These are phyloP conservation scores for Cadophora sp. DNA, from an alignment of 2,329 filamentous ascomycete species.

Conservation along the genomic window DNA sequence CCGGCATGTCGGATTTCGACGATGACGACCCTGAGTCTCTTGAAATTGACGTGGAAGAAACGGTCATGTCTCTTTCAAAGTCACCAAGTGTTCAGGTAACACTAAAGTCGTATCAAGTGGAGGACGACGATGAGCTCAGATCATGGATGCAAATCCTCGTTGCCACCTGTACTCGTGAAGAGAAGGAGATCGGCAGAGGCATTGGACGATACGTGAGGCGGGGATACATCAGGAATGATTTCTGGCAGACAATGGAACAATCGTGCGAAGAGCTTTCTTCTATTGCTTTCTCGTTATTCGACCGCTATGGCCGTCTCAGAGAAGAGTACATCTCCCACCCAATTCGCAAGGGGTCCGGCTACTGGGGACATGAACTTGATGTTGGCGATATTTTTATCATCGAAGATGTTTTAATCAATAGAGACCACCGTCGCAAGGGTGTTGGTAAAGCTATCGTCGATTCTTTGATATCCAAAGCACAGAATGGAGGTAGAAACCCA, in stretches of 20 bases:
- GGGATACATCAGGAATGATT: slow-evolving; percentile 38
- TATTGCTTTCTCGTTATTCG: slow-evolving; percentile 48
- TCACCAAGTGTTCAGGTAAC: not conserved
- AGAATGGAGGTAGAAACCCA: not conserved
- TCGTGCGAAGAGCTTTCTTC: slow-evolving; percentile 39
- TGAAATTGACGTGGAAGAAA: slow-evolving; percentile 23
- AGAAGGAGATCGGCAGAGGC: slow-evolving; percentile 33
- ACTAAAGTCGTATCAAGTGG: slow-evolving; percentile 18
- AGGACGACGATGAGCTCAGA: slow-evolving; percentile 17
- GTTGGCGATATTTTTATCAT: slow-evolving; percentile 40
- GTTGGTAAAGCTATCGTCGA: slow-evolving; percentile 43
- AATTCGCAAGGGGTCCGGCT: slow-evolving; percentile 40
- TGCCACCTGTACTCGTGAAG: slow-evolving; percentile 22
- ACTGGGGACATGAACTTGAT: slow-evolving; percentile 43
- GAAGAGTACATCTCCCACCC: slow-evolving; percentile 43
- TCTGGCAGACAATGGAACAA: slow-evolving; percentile 46
- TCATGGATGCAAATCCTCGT: slow-evolving; percentile 31
- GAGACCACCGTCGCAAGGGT: slow-evolving; percentile 41
- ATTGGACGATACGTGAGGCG: slow-evolving; percentile 39
- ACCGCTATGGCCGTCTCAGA: slow-evolving; percentile 48
- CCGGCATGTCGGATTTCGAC: too few relatives aligned
- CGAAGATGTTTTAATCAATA: slow-evolving; percentile 32
- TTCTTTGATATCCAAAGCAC: slow-evolving; percentile 40
- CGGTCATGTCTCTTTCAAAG: slow-evolving; percentile 5
- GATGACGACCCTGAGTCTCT: slow-evolving; percentile 15